Conservation (phyloP, 768 basidiomycete genomes). For the Phylloporus sp. region DNA sequence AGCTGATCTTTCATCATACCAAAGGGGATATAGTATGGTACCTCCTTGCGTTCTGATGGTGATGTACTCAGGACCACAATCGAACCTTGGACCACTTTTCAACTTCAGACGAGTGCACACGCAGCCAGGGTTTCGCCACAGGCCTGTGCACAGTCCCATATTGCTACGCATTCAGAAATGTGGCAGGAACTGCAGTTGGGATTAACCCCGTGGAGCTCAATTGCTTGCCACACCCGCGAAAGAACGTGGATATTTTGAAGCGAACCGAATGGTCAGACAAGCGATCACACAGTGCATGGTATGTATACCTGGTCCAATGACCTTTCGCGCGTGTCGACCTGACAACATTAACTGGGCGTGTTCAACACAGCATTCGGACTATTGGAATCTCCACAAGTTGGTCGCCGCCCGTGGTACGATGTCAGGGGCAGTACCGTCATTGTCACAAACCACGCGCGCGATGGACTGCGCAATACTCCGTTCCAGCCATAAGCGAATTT, state of each 20-base stretch:
- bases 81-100: neutral
- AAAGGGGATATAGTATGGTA: neutral
- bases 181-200: constrained; percentile 1
- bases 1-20: no score
- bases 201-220: no score
- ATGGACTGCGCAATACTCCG: neutral
- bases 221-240: neutral
- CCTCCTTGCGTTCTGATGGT: neutral
- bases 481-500: neutral
- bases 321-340: constrained; percentile 4
- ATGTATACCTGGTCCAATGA: neutral
- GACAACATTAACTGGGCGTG: constrained; percentile 4
- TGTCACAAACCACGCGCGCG: neutral
- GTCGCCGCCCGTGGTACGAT: no score
- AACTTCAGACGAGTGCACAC: neutral
- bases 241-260: neutral
- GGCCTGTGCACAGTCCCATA: constrained; percentile 3
- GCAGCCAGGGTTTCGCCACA: constrained; percentile 20
- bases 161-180: constrained; percentile 10
- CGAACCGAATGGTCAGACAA: neutral
- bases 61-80: neutral
- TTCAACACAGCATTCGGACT: constrained; percentile 3
- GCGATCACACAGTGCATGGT: no score
- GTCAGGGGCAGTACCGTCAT: neutral
- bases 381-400: neutral